phyloP scores from a whole-genome alignment of 1,284 basidiomycete genomes.

The Fomitopsis palustris region DNA sequence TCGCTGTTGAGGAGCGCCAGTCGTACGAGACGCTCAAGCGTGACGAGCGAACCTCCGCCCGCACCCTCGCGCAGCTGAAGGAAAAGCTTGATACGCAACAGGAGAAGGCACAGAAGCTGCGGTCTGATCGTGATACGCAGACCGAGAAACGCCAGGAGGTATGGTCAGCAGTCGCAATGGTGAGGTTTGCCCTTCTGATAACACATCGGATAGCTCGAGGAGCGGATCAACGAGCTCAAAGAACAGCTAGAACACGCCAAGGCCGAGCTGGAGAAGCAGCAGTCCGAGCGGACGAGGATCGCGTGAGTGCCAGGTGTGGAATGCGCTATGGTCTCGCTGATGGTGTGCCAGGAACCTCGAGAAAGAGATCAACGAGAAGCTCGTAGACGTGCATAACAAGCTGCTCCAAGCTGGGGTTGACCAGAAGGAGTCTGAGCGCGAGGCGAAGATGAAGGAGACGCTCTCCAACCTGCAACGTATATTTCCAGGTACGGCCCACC shows the following conservation, averaged over 20 bases:
- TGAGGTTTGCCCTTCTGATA: neutral
- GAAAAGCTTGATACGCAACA: slow-evolving; percentile 68
- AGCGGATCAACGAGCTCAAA: slow-evolving; percentile 50
- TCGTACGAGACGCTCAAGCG: slow-evolving; percentile 78
- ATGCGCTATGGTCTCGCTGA: neutral
- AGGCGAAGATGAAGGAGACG: slow-evolving; percentile 83
- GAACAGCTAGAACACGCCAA: slow-evolving; percentile 54
- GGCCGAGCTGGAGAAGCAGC: slow-evolving; percentile 72
- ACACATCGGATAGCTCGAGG: slow-evolving; percentile 47
- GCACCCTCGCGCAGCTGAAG: slow-evolving; percentile 64
- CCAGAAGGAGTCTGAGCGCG: slow-evolving; percentile 82
- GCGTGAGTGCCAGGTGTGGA: slow-evolving; percentile 40
- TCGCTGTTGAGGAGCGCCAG: slow-evolving; percentile 87
- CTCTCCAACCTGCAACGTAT: slow-evolving; percentile 80
- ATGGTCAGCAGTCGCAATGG: slow-evolving; percentile 9
- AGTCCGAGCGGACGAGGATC: slow-evolving; percentile 71
- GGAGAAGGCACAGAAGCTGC: slow-evolving; percentile 58
- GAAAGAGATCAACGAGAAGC: slow-evolving; percentile 87
- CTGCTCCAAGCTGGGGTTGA: slow-evolving; percentile 88
- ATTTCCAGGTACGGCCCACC: slow-evolving; percentile 64
- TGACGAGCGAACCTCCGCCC: slow-evolving; percentile 74
- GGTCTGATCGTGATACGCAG: slow-evolving; percentile 55
- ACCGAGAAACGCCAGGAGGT: slow-evolving; percentile 62
- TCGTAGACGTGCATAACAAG: slow-evolving; percentile 80
- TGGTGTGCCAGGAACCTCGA: slow-evolving; percentile 72